These are phyloP conservation scores for Gilbertella persicaria DNA, from an alignment of 371 early-diverging fungal genomes.

Conservation along the genomic window DNA sequence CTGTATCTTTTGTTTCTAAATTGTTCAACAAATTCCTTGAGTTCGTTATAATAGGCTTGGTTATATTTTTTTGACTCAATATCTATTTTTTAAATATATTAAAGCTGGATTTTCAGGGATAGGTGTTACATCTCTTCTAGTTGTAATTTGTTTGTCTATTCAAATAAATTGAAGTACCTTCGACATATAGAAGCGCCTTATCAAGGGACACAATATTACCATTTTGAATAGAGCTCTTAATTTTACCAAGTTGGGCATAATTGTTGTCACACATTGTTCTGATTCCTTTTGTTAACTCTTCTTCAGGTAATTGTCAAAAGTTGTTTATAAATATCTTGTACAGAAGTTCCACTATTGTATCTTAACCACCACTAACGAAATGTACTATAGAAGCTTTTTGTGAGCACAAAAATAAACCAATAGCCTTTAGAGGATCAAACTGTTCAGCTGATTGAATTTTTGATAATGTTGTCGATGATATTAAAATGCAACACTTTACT, in stretches of 20 bases:
- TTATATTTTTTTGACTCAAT: constrained; percentile 14
- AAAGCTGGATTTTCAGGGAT: constrained; percentile 12
- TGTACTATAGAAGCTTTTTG: too few species aligned
- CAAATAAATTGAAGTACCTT: constrained; percentile 13
- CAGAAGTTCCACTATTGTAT: constrained; percentile 2
- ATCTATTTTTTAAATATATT: constrained; percentile 16
- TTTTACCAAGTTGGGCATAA: constrained; percentile 15
- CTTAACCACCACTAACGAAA: constrained; percentile 6
- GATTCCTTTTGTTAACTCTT: constrained; percentile 9
- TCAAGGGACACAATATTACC: constrained; percentile 13
- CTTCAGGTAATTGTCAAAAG: constrained; percentile 13
- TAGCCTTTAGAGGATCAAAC: too few species aligned
- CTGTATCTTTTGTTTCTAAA: constrained; percentile 13
- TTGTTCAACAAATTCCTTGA: constrained; percentile 12
- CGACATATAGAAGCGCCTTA: constrained; percentile 17
- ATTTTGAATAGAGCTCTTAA: constrained; percentile 15
- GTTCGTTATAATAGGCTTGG: constrained; percentile 15
- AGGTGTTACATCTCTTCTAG: constrained; percentile 13
- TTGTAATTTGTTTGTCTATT: constrained; percentile 13
- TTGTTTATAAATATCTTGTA: constrained; percentile 10
- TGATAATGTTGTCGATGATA: too few species aligned
- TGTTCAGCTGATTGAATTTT: too few species aligned
- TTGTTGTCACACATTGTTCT: constrained; percentile 13
- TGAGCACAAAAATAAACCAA: too few species aligned
- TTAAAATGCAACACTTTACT: constrained; percentile 11